Conservation (phyloP, 2,329 filamentous ascomycete species). For the Penicillium polonicum region DNA sequence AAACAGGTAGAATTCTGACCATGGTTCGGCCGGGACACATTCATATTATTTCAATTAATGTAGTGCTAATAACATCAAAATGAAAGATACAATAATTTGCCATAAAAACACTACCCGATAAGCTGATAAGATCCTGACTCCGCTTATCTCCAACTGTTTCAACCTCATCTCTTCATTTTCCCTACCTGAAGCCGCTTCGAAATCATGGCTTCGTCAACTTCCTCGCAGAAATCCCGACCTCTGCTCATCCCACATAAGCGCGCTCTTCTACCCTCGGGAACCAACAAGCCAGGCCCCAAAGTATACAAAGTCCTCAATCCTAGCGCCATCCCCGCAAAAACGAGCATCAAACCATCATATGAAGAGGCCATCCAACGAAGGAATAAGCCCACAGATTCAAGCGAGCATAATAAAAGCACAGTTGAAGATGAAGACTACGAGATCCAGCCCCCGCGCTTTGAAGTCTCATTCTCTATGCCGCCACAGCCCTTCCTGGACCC, state of each 20-base stretch:
- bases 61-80: neutral
- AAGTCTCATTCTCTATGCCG: constrained; percentile 34
- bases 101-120: neutral
- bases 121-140: neutral
- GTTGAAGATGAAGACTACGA: neutral
- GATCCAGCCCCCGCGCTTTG: constrained; percentile 17
- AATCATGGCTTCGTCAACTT: constrained; percentile 6
- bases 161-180: neutral
- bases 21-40: neutral
- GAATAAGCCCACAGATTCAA: neutral
- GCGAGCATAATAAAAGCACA: neutral
- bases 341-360: constrained; percentile 14
- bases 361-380: neutral
- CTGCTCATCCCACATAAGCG: constrained; percentile 33
- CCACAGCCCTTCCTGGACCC: constrained; percentile 44
- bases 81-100: neutral
- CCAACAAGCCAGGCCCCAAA: neutral
- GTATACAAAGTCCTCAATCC: constrained; percentile 23
- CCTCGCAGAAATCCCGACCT: constrained; percentile 16
- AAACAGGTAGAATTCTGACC: neutral
- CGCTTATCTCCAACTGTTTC: neutral
- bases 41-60: neutral
- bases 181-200: neutral
- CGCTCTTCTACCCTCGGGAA: constrained; percentile 18
- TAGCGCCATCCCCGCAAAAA: constrained; percentile 23